Evolutionary conservation across 1,284 basidiomycete genomes (phyloP).

Genomic region (Tranzscheliella williamsii): DNA sequence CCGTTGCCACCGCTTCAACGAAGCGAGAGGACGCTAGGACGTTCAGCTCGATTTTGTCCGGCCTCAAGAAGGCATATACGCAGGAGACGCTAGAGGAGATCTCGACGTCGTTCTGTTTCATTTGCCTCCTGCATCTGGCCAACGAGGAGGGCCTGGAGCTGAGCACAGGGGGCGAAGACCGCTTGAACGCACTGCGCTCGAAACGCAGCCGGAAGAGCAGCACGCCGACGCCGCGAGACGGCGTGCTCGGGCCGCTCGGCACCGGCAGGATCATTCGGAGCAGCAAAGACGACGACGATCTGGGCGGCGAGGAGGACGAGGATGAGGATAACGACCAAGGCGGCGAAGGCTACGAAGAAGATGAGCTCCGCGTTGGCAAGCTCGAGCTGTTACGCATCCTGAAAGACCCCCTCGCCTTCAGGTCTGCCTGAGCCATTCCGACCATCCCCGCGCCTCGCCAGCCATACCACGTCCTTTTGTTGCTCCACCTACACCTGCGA

Average conservation of each 20-base stretch:
- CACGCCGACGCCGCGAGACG: constrained; percentile 14
- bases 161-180: constrained; percentile 33
- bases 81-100: constrained; percentile 95
- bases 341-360: constrained; percentile 34
- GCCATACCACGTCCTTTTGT: no score
- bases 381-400: constrained; percentile 42
- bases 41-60: constrained; percentile 82
- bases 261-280: constrained; percentile 19
- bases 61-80: constrained; percentile 80
- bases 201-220: constrained; percentile 28
- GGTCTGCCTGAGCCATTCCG: constrained; percentile 37
- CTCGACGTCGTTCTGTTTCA: constrained; percentile 99
- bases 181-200: constrained; percentile 29
- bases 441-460: no score
- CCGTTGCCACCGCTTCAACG: constrained; percentile 1
- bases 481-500: no score
- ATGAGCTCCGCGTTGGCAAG: constrained; percentile 39
- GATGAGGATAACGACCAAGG: constrained; percentile 21
- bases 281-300: constrained; percentile 62
- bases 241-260: constrained; percentile 12
- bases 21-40: constrained; percentile 17
- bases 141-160: constrained; percentile 82
- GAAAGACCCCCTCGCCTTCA: constrained; percentile 50
- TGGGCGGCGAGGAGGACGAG: constrained; percentile 46
- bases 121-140: constrained; percentile 90